These are phyloP conservation scores for Aspergillus aculeatinus DNA, from an alignment of 2,329 filamentous ascomycete species.

Conservation along the genomic window DNA sequence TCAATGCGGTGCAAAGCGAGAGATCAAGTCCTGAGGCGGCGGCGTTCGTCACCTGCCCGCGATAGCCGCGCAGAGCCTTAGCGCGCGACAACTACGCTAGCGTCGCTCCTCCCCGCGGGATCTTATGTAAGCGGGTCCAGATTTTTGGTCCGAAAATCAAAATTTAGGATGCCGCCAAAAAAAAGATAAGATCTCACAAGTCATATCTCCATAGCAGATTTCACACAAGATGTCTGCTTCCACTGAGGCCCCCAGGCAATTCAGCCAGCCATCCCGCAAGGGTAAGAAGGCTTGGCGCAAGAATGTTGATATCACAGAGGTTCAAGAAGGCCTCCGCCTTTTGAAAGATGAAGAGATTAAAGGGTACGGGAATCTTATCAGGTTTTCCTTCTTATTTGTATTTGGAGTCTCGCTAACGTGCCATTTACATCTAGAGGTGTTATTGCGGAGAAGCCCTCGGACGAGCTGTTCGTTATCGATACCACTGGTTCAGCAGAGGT, in stretches of 20 bases:
- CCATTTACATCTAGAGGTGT: conserved; percentile 63
- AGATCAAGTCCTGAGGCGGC: conserved; percentile 14
- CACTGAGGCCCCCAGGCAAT: conserved; percentile 67
- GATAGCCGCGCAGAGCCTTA: conserved; percentile 28
- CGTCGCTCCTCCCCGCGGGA: conserved; percentile 23
- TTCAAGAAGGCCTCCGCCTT: conserved; percentile 77
- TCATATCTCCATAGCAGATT: conserved; percentile 16
- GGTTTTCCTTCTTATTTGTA: background rate
- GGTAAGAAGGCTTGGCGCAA: conserved; percentile 99
- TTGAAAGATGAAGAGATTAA: conserved; percentile 86
- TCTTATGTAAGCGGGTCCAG: conserved; percentile 34
- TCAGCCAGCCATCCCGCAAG: conserved; percentile 87
- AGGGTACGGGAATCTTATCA: conserved; percentile 57
- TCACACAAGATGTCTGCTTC: conserved; percentile 33
- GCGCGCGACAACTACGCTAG: conserved; percentile 29
- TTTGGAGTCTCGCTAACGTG: conserved; percentile 8
- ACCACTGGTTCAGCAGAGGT: conserved; percentile 67
- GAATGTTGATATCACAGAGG: conserved; percentile 88
- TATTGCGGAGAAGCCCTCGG: conserved; percentile 76
- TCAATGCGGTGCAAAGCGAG: conserved; percentile 24
- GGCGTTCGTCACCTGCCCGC: conserved; percentile 16
- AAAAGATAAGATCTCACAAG: conserved; percentile 20
- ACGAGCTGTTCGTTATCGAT: conserved; percentile 83
- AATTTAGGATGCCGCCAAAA: conserved; percentile 15
- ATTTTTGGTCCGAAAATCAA: conserved; percentile 28